Base-by-base conservation (phyloP, 768 basidiomycete genomes). In the Pleurotus sapidus region DNA sequence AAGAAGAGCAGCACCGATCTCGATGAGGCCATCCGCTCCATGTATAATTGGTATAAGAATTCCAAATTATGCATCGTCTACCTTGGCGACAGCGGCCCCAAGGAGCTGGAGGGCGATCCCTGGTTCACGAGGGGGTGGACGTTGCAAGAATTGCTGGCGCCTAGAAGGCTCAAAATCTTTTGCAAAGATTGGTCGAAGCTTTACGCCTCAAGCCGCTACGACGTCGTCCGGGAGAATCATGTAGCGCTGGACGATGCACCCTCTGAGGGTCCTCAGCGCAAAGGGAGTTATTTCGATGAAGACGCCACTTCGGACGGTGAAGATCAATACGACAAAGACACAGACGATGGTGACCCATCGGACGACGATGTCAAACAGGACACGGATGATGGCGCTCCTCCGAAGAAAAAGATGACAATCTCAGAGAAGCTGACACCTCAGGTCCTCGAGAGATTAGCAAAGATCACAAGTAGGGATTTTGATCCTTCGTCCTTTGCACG, bases 81-180 rank as follows among this genome's bases (percentile, higher is more conserved):
- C 9, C 42, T 43, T n/a, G 20, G n/a, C 14, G 42, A 8, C 4
- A 20, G 42, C n/a, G 7, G n/a, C 5, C n/a, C 15, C 5, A 14
- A 14, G 2, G 42, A 12, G 7, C n/a, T 43, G 42, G 42, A 43
- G 15, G 42, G 42, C 9, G 49, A 50, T 17, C 15, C 12, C 27
- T 39, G 49, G 49, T 51, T 51, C 34, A 51, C 6, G 23, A 23
- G 49, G 14, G 34, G 49, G 5, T 51, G 51, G 39, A 54, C 51
- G 12, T 17, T 51, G n/a, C 49, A 51, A n/a, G 49, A 51, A 30
- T 17, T 51, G 49, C n/a, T 51, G 34, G 49, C 49, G 15, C 49
- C 34, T 5, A 17, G 11, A 34, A 23, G 30, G 20, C 24, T 39
- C 25, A 51, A 30, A 23, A 18, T 51, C 30, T 51, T 25, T 23